These are phyloP conservation scores for Heimioporus sp. DNA, from an alignment of 768 basidiomycete species.

Conservation along the genomic window DNA sequence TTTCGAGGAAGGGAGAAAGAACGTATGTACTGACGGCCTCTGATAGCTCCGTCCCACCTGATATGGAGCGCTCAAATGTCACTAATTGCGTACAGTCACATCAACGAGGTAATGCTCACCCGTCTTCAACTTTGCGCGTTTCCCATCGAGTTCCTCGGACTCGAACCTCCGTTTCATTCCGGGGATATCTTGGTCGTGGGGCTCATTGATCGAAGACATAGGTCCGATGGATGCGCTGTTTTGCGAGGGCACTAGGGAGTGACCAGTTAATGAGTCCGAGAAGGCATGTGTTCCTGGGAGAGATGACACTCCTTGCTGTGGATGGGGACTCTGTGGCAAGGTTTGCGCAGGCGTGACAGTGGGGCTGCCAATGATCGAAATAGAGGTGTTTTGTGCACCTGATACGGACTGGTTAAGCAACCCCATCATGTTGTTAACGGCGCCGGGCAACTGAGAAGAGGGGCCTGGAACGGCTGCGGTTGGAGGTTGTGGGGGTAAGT, in stretches of 20 bases:
- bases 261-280: constrained; percentile 23
- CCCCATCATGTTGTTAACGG: constrained; percentile 23
- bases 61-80: constrained; percentile 22
- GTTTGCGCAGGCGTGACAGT: constrained; percentile 23
- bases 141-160: constrained; percentile 60
- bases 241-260: constrained; percentile 16
- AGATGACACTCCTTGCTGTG: constrained; percentile 23
- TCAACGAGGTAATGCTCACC: constrained; percentile 44
- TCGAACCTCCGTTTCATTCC: constrained; percentile 73
- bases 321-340: constrained; percentile 31
- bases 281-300: constrained; percentile 24
- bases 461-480: constrained; percentile 9
- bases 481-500: constrained; percentile 14
- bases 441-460: constrained; percentile 19
- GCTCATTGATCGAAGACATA: constrained; percentile 16
- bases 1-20: constrained; percentile 8
- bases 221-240: constrained; percentile 10
- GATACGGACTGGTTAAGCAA: constrained; percentile 24
- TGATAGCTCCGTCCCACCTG: constrained; percentile 44
- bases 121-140: constrained; percentile 70
- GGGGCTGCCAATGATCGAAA: constrained; percentile 24
- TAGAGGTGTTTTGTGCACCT: constrained; percentile 16
- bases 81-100: constrained; percentile 23
- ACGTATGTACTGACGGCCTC: constrained; percentile 40
- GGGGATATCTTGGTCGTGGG: constrained; percentile 59